Evolutionary conservation across 805 yeast species (phyloP), one percentile per base, ranked within the genome.

Genomic region (Candida coleopterorum): DNA sequence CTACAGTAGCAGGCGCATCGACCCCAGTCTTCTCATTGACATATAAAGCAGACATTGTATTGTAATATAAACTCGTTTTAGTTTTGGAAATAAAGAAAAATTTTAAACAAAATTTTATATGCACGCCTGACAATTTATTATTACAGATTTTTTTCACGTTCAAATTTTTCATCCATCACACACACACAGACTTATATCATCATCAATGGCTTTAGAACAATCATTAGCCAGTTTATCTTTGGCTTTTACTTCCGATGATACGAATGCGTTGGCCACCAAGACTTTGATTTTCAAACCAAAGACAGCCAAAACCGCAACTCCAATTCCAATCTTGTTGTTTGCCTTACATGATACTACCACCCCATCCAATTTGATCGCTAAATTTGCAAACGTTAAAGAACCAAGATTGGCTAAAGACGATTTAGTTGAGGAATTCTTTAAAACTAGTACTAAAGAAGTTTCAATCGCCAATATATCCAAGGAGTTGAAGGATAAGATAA

Each of bases 381-480:
- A 71, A 38, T 71, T 77, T 28, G 82, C 87, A 9, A 70, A 67
- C 29, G 84, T 75, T 35, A 87, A 87, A 62, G 96, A 87, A 42
- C 94, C 94, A 46, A 76, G 96, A 62, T 68, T 87, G 51, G 96
- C 96, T 35, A 80, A 80, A 48, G 89, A 84, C 45, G 95, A 82
- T 38, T 70, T 87, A 48, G 80, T 86, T 32, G 67, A 70, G 43
- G 77, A 77, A 49, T 75, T 81, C 50, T 82, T 83, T 44, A 62
- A 66, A 25, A 64, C 71, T 25, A 42, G 73, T 18, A 72, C 87
- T 28, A 75, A 77, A 53, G 82, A 81, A 55, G 77, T 81, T 45
- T 67, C 83, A 17, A 57, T 78, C 39, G 84, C 81, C 37, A 63
- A 66, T 45, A 61, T 76, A 52, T 58, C 64, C 46, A 48, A 48